Conservation (phyloP, 2,329 filamentous ascomycete species). For the Xylariaceae sp. region DNA sequence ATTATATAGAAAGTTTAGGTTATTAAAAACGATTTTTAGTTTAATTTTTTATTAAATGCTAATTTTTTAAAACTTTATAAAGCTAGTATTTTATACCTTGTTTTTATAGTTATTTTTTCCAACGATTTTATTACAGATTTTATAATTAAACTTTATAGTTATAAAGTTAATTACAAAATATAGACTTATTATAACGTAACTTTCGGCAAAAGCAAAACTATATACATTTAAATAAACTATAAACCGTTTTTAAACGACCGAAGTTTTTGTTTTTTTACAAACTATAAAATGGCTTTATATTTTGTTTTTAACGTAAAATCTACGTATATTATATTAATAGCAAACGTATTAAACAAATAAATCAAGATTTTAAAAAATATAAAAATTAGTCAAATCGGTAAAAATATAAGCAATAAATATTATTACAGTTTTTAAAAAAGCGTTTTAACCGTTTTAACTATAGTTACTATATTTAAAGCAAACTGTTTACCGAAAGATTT, state of each 20-base stretch:
- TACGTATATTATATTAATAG: background rate
- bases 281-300: background rate
- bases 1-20: no score
- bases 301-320: background rate
- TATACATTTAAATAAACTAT: background rate
- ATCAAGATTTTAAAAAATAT: background rate
- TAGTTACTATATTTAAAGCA: background rate
- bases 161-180: background rate
- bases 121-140: background rate
- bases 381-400: background rate
- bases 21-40: background rate
- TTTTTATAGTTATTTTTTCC: background rate
- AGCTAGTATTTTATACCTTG: background rate
- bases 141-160: background rate
- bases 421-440: background rate
- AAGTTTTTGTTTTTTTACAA: background rate
- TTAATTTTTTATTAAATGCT: background rate
- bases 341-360: background rate
- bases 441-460: background rate
- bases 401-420: background rate
- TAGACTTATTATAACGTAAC: background rate
- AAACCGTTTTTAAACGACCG: background rate
- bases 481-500: background rate
- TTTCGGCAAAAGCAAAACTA: background rate
- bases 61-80: background rate